phyloP scores from a whole-genome alignment of 768 basidiomycete genomes.

The Podaxis rugospora region DNA sequence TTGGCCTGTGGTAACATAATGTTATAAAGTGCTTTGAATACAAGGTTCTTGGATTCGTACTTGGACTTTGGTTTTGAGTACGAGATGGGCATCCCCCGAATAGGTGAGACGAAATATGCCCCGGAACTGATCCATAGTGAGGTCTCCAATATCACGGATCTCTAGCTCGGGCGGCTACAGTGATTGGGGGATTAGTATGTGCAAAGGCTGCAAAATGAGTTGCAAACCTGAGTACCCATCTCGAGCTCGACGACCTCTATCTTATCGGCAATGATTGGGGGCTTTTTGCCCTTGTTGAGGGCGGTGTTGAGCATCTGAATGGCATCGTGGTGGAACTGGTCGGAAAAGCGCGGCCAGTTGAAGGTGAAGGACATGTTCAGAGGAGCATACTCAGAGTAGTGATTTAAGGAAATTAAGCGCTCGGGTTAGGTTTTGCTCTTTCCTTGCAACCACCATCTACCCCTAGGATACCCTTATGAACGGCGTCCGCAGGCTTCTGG shows the following conservation, averaged over 20 bases:
- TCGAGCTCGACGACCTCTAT: conserved; percentile 99
- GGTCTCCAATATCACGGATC: conserved; percentile 95
- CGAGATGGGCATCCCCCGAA: conserved; percentile 86
- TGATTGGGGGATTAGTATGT: conserved; percentile 3
- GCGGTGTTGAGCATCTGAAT: conserved; percentile 96
- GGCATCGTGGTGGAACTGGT: conserved; percentile 94
- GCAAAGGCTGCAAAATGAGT: not conserved
- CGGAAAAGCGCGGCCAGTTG: conserved; percentile 95
- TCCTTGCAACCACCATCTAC: conserved; percentile 12
- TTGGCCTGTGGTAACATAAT: conserved; percentile 61
- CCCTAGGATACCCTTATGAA: conserved; percentile 43
- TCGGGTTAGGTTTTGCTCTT: conserved; percentile 19
- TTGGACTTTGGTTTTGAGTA: conserved; percentile 90
- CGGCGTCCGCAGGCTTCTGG: conserved; percentile 66
- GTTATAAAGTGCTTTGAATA: not conserved
- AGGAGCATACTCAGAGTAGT: conserved; percentile 8
- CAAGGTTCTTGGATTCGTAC: conserved; percentile 33
- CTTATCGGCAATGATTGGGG: conserved; percentile 93
- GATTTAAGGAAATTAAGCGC: conserved; percentile 2
- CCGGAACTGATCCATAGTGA: conserved; percentile 92
- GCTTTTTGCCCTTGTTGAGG: conserved; percentile 95
- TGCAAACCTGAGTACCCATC: conserved; percentile 90
- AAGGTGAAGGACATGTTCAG: conserved; percentile 80
- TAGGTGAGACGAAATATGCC: conserved; percentile 97
- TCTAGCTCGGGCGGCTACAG: conserved; percentile 91